phyloP scores from a whole-genome alignment of 2,329 filamentous ascomycete species.

The Cladosporium austrohemisphaericum region DNA sequence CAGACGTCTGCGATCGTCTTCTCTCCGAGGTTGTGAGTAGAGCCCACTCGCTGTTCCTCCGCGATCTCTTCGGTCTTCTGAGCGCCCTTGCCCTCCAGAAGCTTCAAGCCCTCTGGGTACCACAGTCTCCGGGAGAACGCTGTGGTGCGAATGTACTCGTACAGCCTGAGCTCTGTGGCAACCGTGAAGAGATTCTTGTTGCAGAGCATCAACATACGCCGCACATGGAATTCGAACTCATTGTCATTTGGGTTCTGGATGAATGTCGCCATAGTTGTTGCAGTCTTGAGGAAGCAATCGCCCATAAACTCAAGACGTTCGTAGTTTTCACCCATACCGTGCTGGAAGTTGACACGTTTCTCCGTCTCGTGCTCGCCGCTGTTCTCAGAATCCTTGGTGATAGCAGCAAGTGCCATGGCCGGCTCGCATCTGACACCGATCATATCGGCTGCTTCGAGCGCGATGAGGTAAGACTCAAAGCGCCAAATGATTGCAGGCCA shows the following conservation, averaged over 20 bases:
- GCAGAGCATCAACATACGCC: slow-evolving; percentile 85
- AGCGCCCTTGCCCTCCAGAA: slow-evolving; percentile 58
- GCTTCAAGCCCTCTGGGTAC: slow-evolving; percentile 77
- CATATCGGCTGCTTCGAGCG: slow-evolving; percentile 66
- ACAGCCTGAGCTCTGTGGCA: slow-evolving; percentile 62
- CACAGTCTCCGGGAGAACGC: slow-evolving; percentile 76
- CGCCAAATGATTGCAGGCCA: slow-evolving; percentile 83
- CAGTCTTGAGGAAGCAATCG: slow-evolving; percentile 93
- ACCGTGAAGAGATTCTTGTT: slow-evolving; percentile 84
- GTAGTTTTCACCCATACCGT: slow-evolving; percentile 91
- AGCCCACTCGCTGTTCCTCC: slow-evolving; percentile 32
- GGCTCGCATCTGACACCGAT: slow-evolving; percentile 64
- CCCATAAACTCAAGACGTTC: slow-evolving; percentile 91
- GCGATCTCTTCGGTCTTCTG: slow-evolving; percentile 42
- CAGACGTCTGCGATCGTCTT: slow-evolving; percentile 83
- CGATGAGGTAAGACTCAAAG: slow-evolving; percentile 76
- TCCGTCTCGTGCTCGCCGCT: slow-evolving; percentile 64
- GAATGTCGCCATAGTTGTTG: slow-evolving; percentile 83
- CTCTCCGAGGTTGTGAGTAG: slow-evolving; percentile 68
- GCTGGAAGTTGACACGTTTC: slow-evolving; percentile 68
- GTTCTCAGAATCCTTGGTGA: slow-evolving; percentile 90
- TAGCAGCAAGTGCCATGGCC: slow-evolving; percentile 73
- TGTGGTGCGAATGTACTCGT: slow-evolving; percentile 77
- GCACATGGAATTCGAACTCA: slow-evolving; percentile 84
- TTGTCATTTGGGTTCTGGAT: slow-evolving; percentile 70